Conservation (phyloP, 2,329 filamentous ascomycete species). For the Arthroderma uncinatum region DNA sequence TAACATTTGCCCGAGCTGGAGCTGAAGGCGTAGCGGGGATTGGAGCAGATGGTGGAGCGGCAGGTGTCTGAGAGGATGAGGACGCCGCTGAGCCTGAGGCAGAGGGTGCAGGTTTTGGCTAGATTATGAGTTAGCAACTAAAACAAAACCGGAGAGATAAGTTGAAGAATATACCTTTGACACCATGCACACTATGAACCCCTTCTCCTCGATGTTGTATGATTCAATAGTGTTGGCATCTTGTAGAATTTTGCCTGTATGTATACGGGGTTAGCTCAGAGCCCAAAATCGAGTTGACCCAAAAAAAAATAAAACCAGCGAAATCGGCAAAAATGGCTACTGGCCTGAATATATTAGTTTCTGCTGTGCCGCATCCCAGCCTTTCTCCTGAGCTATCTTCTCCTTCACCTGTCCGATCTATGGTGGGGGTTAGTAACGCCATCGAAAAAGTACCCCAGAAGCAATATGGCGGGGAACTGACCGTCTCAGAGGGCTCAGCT, state of each 20-base stretch:
- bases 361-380: slow-evolving; percentile 80
- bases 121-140: slow-evolving; percentile 15
- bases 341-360: slow-evolving; percentile 98
- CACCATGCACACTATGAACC: slow-evolving; percentile 97
- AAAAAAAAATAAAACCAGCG: neutral
- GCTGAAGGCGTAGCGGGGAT: slow-evolving; percentile 12
- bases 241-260: slow-evolving; percentile 86
- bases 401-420: slow-evolving; percentile 85
- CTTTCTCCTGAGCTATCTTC: slow-evolving; percentile 84
- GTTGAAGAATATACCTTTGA: slow-evolving; percentile 61
- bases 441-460: slow-evolving; percentile 8
- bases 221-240: slow-evolving; percentile 94
- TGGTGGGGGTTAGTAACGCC: slow-evolving; percentile 12
- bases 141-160: neutral
- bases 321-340: slow-evolving; percentile 20
- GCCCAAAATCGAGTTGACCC: neutral
- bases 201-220: slow-evolving; percentile 99
- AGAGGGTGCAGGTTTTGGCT: slow-evolving; percentile 60
- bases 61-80: slow-evolving; percentile 27
- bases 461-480: slow-evolving; percentile 40
- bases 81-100: slow-evolving; percentile 22
- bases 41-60: slow-evolving; percentile 13
- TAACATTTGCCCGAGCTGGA: slow-evolving; percentile 13
- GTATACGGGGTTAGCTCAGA: slow-evolving; percentile 14
- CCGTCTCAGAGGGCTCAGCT: slow-evolving; percentile 81